Conservation (phyloP, 2,329 filamentous ascomycete genomes). For the Pochonia chlamydosporia region DNA sequence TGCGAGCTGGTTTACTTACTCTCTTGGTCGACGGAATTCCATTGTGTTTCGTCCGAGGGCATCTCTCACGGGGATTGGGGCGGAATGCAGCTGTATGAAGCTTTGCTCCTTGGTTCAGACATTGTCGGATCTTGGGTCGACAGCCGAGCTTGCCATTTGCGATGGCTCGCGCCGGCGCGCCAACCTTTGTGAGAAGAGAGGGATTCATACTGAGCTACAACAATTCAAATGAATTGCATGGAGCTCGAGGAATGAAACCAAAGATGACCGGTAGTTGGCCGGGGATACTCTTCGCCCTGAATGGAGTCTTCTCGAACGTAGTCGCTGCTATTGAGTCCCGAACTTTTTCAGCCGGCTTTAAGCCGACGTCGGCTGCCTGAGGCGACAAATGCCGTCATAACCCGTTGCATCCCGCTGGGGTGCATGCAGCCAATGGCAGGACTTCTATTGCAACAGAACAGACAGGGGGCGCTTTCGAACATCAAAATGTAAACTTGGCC, state of each 20-base stretch:
- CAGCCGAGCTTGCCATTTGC: slow-evolving; percentile 36
- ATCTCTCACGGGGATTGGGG: slow-evolving; percentile 13
- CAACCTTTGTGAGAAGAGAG: slow-evolving; percentile 39
- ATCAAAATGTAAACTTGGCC: too few relatives aligned
- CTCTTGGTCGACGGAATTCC: slow-evolving; percentile 20
- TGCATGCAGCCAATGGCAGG: neutral
- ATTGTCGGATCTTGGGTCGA: slow-evolving; percentile 32
- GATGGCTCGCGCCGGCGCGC: slow-evolving; percentile 39
- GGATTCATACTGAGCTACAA: slow-evolving; percentile 38
- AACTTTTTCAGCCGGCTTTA: slow-evolving; percentile 19
- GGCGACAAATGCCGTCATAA: slow-evolving; percentile 24
- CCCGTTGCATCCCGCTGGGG: slow-evolving; percentile 7
- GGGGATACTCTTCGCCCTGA: neutral
- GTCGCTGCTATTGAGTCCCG: neutral
- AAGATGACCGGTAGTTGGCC: neutral
- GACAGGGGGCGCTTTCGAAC: too few relatives aligned
- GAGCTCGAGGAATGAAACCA: slow-evolving; percentile 1
- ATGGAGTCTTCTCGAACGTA: slow-evolving; percentile 11
- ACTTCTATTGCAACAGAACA: neutral
- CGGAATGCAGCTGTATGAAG: slow-evolving; percentile 26
- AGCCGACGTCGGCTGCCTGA: slow-evolving; percentile 20
- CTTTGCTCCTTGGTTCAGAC: slow-evolving; percentile 30
- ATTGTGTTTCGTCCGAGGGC: slow-evolving; percentile 12
- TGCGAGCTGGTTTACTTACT: slow-evolving; percentile 11
- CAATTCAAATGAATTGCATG: slow-evolving; percentile 20